Conservation (phyloP, 2,329 filamentous ascomycete species). For the Pseudogymnoascus sp. region DNA sequence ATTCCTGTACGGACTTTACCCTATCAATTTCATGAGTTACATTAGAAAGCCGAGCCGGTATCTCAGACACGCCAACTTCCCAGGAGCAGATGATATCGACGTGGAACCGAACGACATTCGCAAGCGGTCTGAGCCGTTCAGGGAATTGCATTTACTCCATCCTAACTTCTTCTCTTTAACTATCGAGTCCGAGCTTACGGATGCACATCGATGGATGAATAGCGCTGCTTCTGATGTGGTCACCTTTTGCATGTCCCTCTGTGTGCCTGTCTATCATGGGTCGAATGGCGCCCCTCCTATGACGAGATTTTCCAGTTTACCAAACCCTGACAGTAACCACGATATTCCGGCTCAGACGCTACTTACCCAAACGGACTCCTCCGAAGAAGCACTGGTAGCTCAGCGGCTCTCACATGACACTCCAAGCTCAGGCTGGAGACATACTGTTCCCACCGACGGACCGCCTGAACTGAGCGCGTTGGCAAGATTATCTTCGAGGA, state of each 20-base stretch:
- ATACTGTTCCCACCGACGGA: slow-evolving; percentile 40
- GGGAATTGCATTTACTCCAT: slow-evolving; percentile 65
- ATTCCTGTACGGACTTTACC: slow-evolving; percentile 74
- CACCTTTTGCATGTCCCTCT: slow-evolving; percentile 69
- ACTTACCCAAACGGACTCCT: slow-evolving; percentile 18
- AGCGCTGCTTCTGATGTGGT: slow-evolving; percentile 74
- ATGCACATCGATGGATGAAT: slow-evolving; percentile 70
- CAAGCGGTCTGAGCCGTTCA: slow-evolving; percentile 65
- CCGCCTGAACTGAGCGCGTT: not conserved
- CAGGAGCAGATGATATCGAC: slow-evolving; percentile 65
- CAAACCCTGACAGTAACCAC: slow-evolving; percentile 11
- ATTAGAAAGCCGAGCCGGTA: slow-evolving; percentile 75
- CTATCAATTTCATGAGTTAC: slow-evolving; percentile 80
- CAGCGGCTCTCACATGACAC: not conserved
- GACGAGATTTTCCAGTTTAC: not conserved
- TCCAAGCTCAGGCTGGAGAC: slow-evolving; percentile 36
- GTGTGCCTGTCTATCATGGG: slow-evolving; percentile 20
- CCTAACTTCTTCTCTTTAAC: slow-evolving; percentile 79
- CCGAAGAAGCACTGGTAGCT: not conserved
- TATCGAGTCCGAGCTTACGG: slow-evolving; percentile 69
- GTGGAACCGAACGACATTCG: slow-evolving; percentile 71
- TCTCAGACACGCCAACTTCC: slow-evolving; percentile 63
- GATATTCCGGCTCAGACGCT: slow-evolving; percentile 22
- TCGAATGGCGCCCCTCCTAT: not conserved
- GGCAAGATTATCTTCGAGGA: not conserved